Percentiles rank a stretch among this genome's conserved stretches.
phyloP scores from a whole-genome alignment of 441 rosid species.

The Corymbia calophylla region DNA sequence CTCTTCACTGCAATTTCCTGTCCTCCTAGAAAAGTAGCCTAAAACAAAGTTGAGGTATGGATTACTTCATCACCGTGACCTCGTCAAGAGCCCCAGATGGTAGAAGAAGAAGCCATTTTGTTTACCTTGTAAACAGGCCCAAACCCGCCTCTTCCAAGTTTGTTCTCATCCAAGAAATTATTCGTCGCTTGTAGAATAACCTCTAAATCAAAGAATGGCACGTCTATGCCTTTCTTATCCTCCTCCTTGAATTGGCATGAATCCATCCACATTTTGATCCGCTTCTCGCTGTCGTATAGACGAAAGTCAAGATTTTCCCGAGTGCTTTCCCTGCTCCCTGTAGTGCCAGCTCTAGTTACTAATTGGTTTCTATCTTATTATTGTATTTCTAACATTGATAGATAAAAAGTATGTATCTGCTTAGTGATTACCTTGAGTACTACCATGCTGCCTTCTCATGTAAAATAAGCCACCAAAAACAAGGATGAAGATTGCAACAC shows the following conservation, averaged over 20 bases:
- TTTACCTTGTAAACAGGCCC: background rate
- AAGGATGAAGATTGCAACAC: background rate
- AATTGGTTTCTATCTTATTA: no score
- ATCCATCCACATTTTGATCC: background rate
- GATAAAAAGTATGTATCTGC: no score
- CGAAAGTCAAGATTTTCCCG: background rate
- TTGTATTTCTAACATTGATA: no score
- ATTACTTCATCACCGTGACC: background rate
- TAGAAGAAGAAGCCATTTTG: background rate
- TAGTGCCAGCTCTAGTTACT: background rate
- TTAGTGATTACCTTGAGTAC: no score
- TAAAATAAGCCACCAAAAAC: no score
- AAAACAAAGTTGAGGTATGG: background rate
- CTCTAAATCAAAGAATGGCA: no score
- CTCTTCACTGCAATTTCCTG: no score
- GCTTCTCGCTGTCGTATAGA: background rate
- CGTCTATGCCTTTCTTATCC: background rate
- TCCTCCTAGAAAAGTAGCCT: background rate
- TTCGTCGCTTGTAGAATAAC: no score
- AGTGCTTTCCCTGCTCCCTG: background rate
- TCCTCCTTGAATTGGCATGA: background rate
- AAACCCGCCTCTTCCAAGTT: background rate
- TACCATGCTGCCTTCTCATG: no score
- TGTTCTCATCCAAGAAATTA: no score
- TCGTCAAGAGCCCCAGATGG: fast-evolving